These are phyloP conservation scores for Leptosphaerulina australis DNA, from an alignment of 2,329 filamentous ascomycete species.

Conservation along the genomic window DNA sequence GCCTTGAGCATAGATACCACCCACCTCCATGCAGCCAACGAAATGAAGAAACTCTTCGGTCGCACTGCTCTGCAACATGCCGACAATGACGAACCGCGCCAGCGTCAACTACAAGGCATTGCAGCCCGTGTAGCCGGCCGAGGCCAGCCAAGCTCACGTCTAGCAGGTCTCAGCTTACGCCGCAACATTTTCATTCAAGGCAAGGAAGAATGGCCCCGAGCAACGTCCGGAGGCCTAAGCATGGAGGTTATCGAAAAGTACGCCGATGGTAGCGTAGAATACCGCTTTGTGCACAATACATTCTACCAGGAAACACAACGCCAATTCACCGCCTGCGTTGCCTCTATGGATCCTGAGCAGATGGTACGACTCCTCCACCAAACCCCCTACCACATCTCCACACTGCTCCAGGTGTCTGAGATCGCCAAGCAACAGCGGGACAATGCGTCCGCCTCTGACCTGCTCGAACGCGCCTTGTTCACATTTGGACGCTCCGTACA, in stretches of 20 bases:
- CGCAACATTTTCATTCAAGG: slow-evolving; percentile 85
- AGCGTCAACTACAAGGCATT: slow-evolving; percentile 61
- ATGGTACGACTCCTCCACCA: slow-evolving; percentile 76
- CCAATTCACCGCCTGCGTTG: slow-evolving; percentile 79
- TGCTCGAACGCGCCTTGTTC: slow-evolving; percentile 90
- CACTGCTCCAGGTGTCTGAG: slow-evolving; percentile 89
- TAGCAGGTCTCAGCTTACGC: slow-evolving; percentile 73
- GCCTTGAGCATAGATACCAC: slow-evolving; percentile 69
- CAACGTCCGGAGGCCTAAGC: slow-evolving; percentile 77
- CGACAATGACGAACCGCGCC: slow-evolving; percentile 59
- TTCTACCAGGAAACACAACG: slow-evolving; percentile 76
- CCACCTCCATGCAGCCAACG: slow-evolving; percentile 83
- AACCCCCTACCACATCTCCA: slow-evolving; percentile 90
- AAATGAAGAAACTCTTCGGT: slow-evolving; percentile 82
- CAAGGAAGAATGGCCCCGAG: slow-evolving; percentile 84
- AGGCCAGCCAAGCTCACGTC: slow-evolving; percentile 61
- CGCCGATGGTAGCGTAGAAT: slow-evolving; percentile 68
- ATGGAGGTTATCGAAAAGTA: slow-evolving; percentile 72
- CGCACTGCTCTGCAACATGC: slow-evolving; percentile 65
- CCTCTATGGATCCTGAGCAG: slow-evolving; percentile 80
- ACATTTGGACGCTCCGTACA: slow-evolving; percentile 88
- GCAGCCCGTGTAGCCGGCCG: slow-evolving; percentile 62
- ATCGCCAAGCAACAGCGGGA: slow-evolving; percentile 92
- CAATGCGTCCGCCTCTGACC: slow-evolving; percentile 80
- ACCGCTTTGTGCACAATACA: slow-evolving; percentile 75